Percentiles rank a stretch among this genome's conserved stretches.
Conservation (phyloP, 2,329 filamentous ascomycete species). For the Cladosporium sp. region DNA sequence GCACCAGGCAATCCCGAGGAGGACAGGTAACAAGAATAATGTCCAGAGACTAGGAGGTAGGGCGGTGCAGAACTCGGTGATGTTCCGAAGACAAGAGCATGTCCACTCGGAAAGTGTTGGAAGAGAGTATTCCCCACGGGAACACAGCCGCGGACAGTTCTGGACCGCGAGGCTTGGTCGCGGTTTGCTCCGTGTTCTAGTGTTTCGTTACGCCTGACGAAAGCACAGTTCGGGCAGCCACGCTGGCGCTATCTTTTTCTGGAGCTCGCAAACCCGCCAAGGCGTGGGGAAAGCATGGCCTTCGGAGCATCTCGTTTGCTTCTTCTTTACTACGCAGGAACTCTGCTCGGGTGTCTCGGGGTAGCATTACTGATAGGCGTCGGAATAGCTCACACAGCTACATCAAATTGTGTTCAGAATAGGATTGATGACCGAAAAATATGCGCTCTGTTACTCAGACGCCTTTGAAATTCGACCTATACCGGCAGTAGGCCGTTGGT, state of each 20-base stretch:
- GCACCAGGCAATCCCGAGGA: too few species aligned
- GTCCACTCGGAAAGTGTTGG: not conserved
- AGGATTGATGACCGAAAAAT: not conserved
- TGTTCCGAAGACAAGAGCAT: not conserved
- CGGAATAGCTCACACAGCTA: not conserved
- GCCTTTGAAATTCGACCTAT: not conserved
- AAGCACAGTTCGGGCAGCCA: not conserved
- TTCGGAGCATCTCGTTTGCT: constrained; percentile 8
- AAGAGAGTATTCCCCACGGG: not conserved
- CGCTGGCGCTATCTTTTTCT: not conserved
- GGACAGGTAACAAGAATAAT: too few species aligned
- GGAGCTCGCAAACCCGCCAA: not conserved
- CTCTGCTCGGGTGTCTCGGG: not conserved
- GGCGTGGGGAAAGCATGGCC: not conserved
- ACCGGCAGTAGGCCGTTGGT: constrained; percentile 5
- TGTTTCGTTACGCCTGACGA: not conserved
- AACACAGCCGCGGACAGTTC: not conserved
- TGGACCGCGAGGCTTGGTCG: not conserved
- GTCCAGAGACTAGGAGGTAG: too few species aligned
- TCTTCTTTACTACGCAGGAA: not conserved
- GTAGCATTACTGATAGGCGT: not conserved
- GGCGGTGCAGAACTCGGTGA: not conserved
- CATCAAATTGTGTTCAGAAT: not conserved
- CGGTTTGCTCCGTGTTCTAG: not conserved
- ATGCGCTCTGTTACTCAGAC: not conserved